Evolutionary conservation across 257 asterid species (phyloP), one percentile per base, ranked within the genome.

Genomic region (Hygrophila difformis): DNA sequence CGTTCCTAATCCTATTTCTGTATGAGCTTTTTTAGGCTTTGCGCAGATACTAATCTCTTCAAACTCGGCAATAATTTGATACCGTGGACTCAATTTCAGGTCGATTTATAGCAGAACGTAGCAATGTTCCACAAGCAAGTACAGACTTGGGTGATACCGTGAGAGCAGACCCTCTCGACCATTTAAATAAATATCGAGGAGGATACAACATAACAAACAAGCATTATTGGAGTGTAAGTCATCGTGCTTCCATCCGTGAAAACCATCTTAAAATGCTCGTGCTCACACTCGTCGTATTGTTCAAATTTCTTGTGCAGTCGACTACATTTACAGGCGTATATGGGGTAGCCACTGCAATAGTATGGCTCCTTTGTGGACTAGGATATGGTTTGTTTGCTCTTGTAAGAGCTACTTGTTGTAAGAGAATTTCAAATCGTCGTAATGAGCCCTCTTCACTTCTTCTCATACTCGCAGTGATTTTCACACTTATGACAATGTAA

Each of bases 221-320:
- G 52, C 81, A 85, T 45, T 85, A 85, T 53, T 85, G 92, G 96
- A 70, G 83, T 68, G 94, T 85, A 73, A 68, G 93, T 67, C 26
- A 59, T 0, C 21, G 38, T 12, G 9, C 23, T 26, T 40, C 34
- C 6, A 19, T 18, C 13, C 42, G 11, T 8, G 5, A 22, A 18
- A 12, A n/a, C 18, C 14, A 16, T 11, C 17, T 10, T 11, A n/a
- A 29, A n/a, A n/a, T n/a, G n/a, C n/a, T n/a, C n/a, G n/a, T n/a
- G n/a, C n/a, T n/a, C n/a, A n/a, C n/a, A n/a, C n/a, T n/a, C n/a
- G n/a, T n/a, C n/a, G n/a, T n/a, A n/a, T n/a, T n/a, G n/a, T n/a
- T n/a, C n/a, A n/a, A n/a, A n/a, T 23, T 26, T 65, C 49, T 59
- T 36, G 60, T 68, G 54, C 76, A 84, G 95, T 80, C 95, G 11